Conservation (phyloP, 441 rosid species). For the Iberis amara region DNA sequence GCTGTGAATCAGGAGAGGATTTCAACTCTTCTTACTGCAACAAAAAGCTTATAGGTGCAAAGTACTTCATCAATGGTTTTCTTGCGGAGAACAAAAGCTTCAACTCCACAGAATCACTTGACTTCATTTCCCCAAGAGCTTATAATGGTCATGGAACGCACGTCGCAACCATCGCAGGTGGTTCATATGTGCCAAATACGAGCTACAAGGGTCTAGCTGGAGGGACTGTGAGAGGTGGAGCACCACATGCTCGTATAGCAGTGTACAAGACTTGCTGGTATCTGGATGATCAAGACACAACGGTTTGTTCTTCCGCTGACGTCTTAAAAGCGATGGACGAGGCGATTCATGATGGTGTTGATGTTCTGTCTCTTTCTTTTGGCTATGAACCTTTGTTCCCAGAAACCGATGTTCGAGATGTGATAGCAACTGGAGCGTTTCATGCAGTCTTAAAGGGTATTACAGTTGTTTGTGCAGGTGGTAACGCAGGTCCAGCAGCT, state of each 20-base stretch:
- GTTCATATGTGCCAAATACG: conserved; percentile 39
- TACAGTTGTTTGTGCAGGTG: conserved; percentile 33
- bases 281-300: conserved; percentile 25
- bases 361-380: conserved; percentile 43
- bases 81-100: conserved; percentile 37
- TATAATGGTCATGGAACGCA: conserved; percentile 68
- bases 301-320: conserved; percentile 46
- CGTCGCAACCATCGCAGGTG: conserved; percentile 55
- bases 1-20: conserved; percentile 36
- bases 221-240: conserved; percentile 61
- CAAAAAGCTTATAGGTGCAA: conserved; percentile 52
- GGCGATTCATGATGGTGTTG: conserved; percentile 52
- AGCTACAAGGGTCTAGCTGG: conserved; percentile 46
- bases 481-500: conserved; percentile 33
- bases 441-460: conserved; percentile 43
- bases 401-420: conserved; percentile 33
- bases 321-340: conserved; percentile 65
- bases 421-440: conserved; percentile 35
- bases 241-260: conserved; percentile 58
- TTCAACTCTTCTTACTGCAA: conserved; percentile 33
- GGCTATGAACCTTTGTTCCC: conserved; percentile 24
- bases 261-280: conserved; percentile 70
- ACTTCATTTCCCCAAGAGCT: conserved; percentile 54
- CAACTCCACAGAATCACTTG: conserved; percentile 35
- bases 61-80: conserved; percentile 46